phyloP scores from a whole-genome alignment of 768 basidiomycete species.

The Chalciporus piperatus region DNA sequence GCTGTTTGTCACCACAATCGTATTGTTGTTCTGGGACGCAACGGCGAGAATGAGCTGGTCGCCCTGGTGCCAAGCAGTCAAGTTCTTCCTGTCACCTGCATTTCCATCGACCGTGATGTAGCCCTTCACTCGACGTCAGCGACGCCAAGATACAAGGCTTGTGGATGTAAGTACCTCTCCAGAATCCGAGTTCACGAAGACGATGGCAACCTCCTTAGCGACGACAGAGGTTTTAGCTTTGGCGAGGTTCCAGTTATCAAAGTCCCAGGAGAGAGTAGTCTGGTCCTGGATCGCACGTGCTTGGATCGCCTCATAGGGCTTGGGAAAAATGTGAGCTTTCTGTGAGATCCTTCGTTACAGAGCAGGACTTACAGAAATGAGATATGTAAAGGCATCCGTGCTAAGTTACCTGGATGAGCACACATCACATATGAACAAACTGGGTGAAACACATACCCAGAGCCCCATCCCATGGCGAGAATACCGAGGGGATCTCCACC shows the following conservation, averaged over 20 bases:
- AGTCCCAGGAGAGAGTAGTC: constrained; percentile 63
- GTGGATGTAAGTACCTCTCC: constrained; percentile 52
- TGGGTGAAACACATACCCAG: constrained; percentile 44
- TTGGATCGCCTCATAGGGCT: constrained; percentile 84
- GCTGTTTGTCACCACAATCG: constrained; percentile 76
- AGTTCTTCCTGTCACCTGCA: constrained; percentile 35
- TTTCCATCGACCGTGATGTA: constrained; percentile 63
- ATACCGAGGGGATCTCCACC: constrained; percentile 61
- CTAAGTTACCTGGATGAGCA: constrained; percentile 17
- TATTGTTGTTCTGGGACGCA: constrained; percentile 69
- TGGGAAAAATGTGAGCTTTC: background rate
- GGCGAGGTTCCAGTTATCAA: constrained; percentile 65
- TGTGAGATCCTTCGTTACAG: background rate
- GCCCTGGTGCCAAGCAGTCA: constrained; percentile 38
- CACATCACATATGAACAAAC: background rate
- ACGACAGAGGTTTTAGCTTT: constrained; percentile 47
- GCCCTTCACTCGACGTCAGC: constrained; percentile 23
- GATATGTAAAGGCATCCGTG: constrained; percentile 74
- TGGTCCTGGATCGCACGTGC: constrained; percentile 62
- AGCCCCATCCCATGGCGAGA: constrained; percentile 92
- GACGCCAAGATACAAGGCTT: background rate
- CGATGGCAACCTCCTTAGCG: constrained; percentile 62
- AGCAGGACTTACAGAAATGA: constrained; percentile 58
- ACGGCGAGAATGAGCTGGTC: constrained; percentile 48
- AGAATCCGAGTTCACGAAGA: constrained; percentile 81